Conservation (phyloP, 495 filamentous ascomycete genomes). For the Aspergillus diversus region DNA sequence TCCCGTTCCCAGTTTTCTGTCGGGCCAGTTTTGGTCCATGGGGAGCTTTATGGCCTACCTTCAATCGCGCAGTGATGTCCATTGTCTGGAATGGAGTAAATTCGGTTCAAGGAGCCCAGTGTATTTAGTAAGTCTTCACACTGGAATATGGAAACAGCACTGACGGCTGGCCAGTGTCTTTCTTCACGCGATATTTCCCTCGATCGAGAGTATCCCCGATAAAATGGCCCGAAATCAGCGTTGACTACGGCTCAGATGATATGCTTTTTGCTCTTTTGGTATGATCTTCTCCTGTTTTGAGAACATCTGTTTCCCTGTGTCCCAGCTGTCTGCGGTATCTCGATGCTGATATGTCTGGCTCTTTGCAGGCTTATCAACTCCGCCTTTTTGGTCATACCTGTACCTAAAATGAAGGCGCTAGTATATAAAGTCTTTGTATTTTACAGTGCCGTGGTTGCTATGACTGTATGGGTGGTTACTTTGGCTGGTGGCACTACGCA, state of each 20-base stretch:
- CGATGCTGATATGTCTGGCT: too few relatives aligned
- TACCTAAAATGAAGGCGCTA: slow-evolving; percentile 40
- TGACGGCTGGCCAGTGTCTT: slow-evolving; percentile 27
- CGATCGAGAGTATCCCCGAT: slow-evolving; percentile 36
- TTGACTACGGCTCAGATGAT: slow-evolving; percentile 41
- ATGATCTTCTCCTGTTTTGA: background rate
- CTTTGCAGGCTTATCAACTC: slow-evolving; percentile 32
- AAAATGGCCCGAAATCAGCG: slow-evolving; percentile 39
- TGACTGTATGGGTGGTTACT: slow-evolving; percentile 39
- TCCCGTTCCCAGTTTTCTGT: slow-evolving; percentile 42
- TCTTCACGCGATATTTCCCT: slow-evolving; percentile 40
- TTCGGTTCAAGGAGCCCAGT: slow-evolving; percentile 41
- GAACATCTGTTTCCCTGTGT: too few relatives aligned
- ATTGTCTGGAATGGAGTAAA: slow-evolving; percentile 47
- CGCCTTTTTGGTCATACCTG: slow-evolving; percentile 38
- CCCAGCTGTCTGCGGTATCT: too few relatives aligned
- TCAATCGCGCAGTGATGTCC: slow-evolving; percentile 43
- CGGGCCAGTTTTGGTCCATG: slow-evolving; percentile 40
- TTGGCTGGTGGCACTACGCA: slow-evolving; percentile 31
- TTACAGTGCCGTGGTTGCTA: slow-evolving; percentile 34
- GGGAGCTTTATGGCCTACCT: slow-evolving; percentile 43
- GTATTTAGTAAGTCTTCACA: slow-evolving; percentile 31
- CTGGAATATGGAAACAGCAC: background rate
- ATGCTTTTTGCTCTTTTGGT: slow-evolving; percentile 40
- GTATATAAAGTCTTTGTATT: slow-evolving; percentile 40